Base-by-base conservation (phyloP, 306 rosid genomes). In the Cucumis cinereus region DNA sequence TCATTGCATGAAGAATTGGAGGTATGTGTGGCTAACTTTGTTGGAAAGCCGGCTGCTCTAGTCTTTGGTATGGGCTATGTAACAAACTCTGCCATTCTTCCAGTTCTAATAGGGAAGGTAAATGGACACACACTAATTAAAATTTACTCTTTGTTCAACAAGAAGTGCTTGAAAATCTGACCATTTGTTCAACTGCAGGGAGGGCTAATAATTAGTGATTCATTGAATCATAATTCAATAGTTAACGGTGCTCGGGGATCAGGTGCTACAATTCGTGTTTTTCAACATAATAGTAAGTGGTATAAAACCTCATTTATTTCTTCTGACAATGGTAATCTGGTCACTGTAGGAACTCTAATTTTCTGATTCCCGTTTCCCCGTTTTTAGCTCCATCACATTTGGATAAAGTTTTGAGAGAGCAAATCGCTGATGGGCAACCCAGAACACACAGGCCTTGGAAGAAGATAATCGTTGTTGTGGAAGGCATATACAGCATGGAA, bases 401-500 rank as follows among this genome's bases (percentile, higher is more conserved):
- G 79, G 98, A 93, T 81, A 89, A 88, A 79, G 93, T 93, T 58
- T 84, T 93, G 82, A 88, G 96, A 82, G 98, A 93, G 82, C 93
- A 93, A 64, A 89, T 93, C 79, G 97, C 97, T 0, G 98, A 91
- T 2, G 97, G 98, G 81, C 97, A 91, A 76, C 98, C 97, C 54
- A 87, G 97, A 84, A 89, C 97, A 24, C 97, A 88, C 72, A 87
- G 97, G 77, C 98, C 98, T 22, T 93, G 98, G 97, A 93, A 89
- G 84, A 93, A 93, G 86, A 89, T 93, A 53, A 81, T 91, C 76
- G 97, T 91, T 40, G 79, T 93, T 67, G 97, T 93, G 69, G 98
- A 93, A 85, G 98, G 98, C 53, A 93, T 93, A 78, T 93, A 93
- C 80, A 91, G 96, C 63, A 93, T 93, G 98, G 98, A 93, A 82